Evolutionary conservation across 1,139 yeast genomes (phyloP).

Genomic region (Hemisphaericaspora xylofermentans): DNA sequence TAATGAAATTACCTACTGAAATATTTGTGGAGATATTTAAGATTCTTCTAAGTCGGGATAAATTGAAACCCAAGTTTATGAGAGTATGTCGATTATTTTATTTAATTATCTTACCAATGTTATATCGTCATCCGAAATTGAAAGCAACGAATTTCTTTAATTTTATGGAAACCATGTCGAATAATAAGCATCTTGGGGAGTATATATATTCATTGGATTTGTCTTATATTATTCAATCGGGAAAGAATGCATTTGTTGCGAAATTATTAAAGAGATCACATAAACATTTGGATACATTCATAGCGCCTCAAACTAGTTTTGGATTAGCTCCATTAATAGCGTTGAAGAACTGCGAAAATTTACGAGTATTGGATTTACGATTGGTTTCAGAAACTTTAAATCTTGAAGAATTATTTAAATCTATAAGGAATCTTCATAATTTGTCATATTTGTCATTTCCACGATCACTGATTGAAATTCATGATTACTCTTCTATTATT

Average conservation of each 20-base stretch:
- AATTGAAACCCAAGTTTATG: constrained; percentile 51
- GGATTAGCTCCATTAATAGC: constrained; percentile 87
- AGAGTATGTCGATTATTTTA: constrained; percentile 65
- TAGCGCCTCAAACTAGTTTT: constrained; percentile 94
- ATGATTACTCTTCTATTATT: constrained; percentile 48
- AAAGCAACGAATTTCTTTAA: constrained; percentile 63
- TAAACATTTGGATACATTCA: constrained; percentile 58
- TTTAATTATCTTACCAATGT: constrained; percentile 52
- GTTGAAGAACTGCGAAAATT: constrained; percentile 62
- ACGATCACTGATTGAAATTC: constrained; percentile 78
- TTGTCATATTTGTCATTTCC: constrained; percentile 85
- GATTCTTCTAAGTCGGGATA: constrained; percentile 32
- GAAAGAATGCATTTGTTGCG: constrained; percentile 90
- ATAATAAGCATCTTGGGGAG: constrained; percentile 40
- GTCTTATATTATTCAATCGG: constrained; percentile 79
- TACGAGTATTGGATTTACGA: constrained; percentile 74
- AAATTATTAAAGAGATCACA: constrained; percentile 76
- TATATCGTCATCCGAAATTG: constrained; percentile 64
- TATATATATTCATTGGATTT: constrained; percentile 62
- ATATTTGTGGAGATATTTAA: constrained; percentile 53
- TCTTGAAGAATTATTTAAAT: constrained; percentile 70
- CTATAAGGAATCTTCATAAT: constrained; percentile 60
- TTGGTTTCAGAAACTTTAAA: constrained; percentile 90
- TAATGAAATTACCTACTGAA: constrained; percentile 56
- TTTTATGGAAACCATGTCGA: constrained; percentile 70